Base-by-base conservation (phyloP, 306 rosid species). In the Senna siamea region DNA sequence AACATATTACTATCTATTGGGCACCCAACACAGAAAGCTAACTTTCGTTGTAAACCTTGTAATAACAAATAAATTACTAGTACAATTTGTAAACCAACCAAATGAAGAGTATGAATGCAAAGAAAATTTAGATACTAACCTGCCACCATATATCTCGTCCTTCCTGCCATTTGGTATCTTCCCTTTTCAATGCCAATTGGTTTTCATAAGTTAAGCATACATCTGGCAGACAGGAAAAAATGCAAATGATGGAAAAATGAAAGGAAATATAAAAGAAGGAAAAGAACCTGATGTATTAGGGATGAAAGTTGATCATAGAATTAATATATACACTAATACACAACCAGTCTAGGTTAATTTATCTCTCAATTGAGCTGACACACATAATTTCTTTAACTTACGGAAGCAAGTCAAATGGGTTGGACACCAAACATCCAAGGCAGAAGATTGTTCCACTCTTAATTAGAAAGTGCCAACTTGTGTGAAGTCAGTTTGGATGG, bases 141-240 rank as follows among this genome's bases (percentile, higher is more conserved):
- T 94, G 99, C 99, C 99, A 94, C 96, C 99, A 94, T 79, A 87
- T 79, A 83, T 92, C 99, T 70, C 97, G 82, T 81, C 92, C 92
- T 73, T 87, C 81, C 71, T 81, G 76, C 96, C 97, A 94, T 77
- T 87, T 84, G 53, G 99, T 92, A 78, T 77, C 81, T 65, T 56
- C 89, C 79, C 92, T 92, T 78, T 71, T 92, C 84, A 85, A 50
- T 15, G 98, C 97, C 35, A 23, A 78, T 72, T 72, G 70, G 65
- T 94, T 94, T 63, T 83, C 99, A 67, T 85, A 94, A 60, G 87
- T 85, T 66, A 94, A 81, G 85, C 98, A 89, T 6, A 79, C 79
- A 80, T 78, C 99, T 92, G 84, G 73, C 41, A 47, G 69, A 79
- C 69, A 74, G 6, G 23, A 58, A 53, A 55, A 78, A 79, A 35